Base-by-base conservation (phyloP, 2,329 filamentous ascomycete species). In the Diaporthe australafricana region DNA sequence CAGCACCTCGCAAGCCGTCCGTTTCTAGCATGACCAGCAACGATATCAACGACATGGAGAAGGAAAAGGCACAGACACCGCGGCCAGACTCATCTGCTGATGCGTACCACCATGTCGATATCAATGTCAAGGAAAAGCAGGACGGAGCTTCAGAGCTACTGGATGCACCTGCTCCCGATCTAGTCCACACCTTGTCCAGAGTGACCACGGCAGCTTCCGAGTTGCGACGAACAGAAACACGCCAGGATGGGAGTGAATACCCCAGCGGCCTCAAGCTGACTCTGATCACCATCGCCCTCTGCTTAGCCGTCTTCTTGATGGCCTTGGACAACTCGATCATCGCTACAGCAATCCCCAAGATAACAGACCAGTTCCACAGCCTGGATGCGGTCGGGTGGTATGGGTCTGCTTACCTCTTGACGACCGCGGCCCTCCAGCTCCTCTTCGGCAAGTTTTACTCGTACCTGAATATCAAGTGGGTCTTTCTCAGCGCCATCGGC, bases 371-470 rank as follows among this genome's bases (percentile, higher is more conserved):
- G 40, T 81, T 83, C 76, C 78, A 83, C 27, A 79, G 81, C 53
- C 77, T 85, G 1, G 77, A 80, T 3, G 84, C 86, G 68, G 81
- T 86, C 5, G 84, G 83, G 48, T 86, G 85, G 84, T 86, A 86
- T 66, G 84, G 82, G 20, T 67, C 47, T 20, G 63, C 63, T 20
- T 67, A 67, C 73, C 76, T 83, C 72, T 78, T 84, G 73, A 83
- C 83, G 67, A 79, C 80, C 14, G 76, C 80, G 38, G 78, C 81
- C 0, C 79, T 83, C 16, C 82, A 83, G 45, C 76, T 82, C 30
- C 74, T 80, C 20, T 80, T 78, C 55, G 80, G 80, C 27, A 80
- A 81, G 57, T 75, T 84, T 67, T 85, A 84, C 74, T 83, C 82
- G 38, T 84, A 83, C 73, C 83, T 81, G 72, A 77, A 76, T 63